These are phyloP conservation scores for Hortiboletus campestris DNA, from an alignment of 768 basidiomycete species.

Conservation along the genomic window DNA sequence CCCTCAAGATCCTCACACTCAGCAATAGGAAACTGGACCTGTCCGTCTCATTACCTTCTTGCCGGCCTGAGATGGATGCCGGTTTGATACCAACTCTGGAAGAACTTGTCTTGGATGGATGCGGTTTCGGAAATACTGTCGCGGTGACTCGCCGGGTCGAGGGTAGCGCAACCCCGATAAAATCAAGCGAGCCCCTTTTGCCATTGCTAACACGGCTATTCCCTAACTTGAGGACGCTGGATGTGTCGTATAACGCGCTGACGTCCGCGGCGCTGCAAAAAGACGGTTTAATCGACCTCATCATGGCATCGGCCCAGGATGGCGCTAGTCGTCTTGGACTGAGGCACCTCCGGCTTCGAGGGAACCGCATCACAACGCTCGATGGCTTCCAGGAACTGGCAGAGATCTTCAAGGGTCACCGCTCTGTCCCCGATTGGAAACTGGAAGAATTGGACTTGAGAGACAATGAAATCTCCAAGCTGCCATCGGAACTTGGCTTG, in stretches of 20 bases:
- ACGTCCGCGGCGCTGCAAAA: constrained; percentile 51
- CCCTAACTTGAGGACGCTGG: constrained; percentile 64
- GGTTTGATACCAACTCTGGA: constrained; percentile 63
- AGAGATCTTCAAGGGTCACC: constrained; percentile 62
- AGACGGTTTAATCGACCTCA: constrained; percentile 47
- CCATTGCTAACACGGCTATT: constrained; percentile 63
- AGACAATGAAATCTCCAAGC: constrained; percentile 73
- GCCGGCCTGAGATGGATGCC: constrained; percentile 27
- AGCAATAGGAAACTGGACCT: constrained; percentile 66
- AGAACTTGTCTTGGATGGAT: constrained; percentile 73
- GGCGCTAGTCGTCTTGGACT: constrained; percentile 49
- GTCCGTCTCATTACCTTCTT: constrained; percentile 53
- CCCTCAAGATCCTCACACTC: constrained; percentile 57
- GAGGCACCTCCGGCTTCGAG: constrained; percentile 62
- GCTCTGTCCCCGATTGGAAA: constrained; percentile 64
- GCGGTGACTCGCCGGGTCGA: constrained; percentile 40
- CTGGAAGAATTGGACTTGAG: constrained; percentile 81
- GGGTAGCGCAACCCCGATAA: constrained; percentile 37
- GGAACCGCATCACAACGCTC: constrained; percentile 62
- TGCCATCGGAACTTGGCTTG: constrained; percentile 69
- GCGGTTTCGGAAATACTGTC: constrained; percentile 62
- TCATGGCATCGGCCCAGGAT: constrained; percentile 43
- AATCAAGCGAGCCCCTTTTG: constrained; percentile 54
- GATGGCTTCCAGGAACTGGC: constrained; percentile 62
- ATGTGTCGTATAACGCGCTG: constrained; percentile 73